Base-by-base conservation (phyloP, 2,329 filamentous ascomycete genomes). In the Fonsecaea erecta region DNA sequence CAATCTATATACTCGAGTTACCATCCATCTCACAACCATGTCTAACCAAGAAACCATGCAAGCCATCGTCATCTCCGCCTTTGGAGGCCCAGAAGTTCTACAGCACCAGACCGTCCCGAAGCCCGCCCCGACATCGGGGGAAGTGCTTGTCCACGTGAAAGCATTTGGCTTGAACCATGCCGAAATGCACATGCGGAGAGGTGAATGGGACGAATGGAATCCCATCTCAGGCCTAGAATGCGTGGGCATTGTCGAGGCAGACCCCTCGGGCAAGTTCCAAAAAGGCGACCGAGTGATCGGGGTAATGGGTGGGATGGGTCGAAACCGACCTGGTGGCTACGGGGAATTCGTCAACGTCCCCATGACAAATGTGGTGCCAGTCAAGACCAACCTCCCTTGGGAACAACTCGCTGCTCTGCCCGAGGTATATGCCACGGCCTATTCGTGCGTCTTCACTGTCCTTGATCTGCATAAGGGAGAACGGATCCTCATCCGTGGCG, bases 131-230 rank as follows among this genome's bases (percentile, higher is more conserved):
- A 55, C 30, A 2, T 11, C 21, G 3, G 66, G 75, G 58, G 65
- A 76, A 46, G 75, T 74, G 0, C 68, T 78, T 14, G 73, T 80
- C 67, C 65, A 73, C 63, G 74, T 81, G 46, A 72, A 75, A 64
- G 79, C 79, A 8, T 82, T 82, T 57, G 79, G 79, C 2, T 66
- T 81, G 46, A 81, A 81, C 66, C 78, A 81, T 64, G 80, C 79
- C 8, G 79, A 82, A 68, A 79, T 80, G 75, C 77, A 81, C 69
- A 81, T 81, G 79, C 77, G 79, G 24, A 75, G 73, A 48, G 79
- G 79, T 12, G 78, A 77, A 75, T 71, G 69, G 69, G 68, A 65
- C 28, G 68, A 70, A 62, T 71, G 63, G 62, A 64, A 65, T 34
- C 60, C 63, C 21, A 71, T 76, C 30, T 71, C 66, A 16, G 74